Conservation (phyloP, 495 filamentous ascomycete species). For the Daldinia vernicosa region DNA sequence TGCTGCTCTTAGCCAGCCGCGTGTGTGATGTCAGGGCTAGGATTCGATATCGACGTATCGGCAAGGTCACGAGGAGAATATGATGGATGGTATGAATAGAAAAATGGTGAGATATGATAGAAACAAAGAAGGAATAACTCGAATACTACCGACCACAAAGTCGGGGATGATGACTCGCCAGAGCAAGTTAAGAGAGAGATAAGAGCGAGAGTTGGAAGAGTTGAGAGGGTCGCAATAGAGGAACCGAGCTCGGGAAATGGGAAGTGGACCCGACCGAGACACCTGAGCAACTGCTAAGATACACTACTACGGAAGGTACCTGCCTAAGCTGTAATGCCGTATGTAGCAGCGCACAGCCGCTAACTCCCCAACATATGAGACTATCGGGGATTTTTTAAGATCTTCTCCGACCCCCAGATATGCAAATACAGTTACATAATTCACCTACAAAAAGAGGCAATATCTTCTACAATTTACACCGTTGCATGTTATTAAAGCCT, state of each 20-base stretch:
- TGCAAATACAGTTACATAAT: too few species aligned
- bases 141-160: constrained; percentile 17
- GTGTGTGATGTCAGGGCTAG: constrained; percentile 38
- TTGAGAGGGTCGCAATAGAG: constrained; percentile 6
- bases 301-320: background rate
- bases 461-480: too few species aligned
- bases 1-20: constrained; percentile 24
- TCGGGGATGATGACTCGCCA: constrained; percentile 19
- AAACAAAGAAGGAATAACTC: constrained; percentile 6
- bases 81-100: constrained; percentile 6
- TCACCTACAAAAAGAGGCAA: too few species aligned
- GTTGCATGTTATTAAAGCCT: too few species aligned
- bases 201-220: constrained; percentile 13
- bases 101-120: constrained; percentile 11
- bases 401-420: background rate
- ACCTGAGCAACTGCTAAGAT: background rate
- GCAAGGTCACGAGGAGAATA: constrained; percentile 28
- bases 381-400: constrained; percentile 1
- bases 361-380: background rate
- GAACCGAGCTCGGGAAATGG: constrained; percentile 19
- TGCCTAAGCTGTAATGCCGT: background rate
- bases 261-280: background rate
- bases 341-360: background rate
- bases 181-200: constrained; percentile 18
- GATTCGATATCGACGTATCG: constrained; percentile 1